Evolutionary conservation across 192 early-diverging fungal genomes (phyloP).

Genomic region (Glomus cerebriforme): DNA sequence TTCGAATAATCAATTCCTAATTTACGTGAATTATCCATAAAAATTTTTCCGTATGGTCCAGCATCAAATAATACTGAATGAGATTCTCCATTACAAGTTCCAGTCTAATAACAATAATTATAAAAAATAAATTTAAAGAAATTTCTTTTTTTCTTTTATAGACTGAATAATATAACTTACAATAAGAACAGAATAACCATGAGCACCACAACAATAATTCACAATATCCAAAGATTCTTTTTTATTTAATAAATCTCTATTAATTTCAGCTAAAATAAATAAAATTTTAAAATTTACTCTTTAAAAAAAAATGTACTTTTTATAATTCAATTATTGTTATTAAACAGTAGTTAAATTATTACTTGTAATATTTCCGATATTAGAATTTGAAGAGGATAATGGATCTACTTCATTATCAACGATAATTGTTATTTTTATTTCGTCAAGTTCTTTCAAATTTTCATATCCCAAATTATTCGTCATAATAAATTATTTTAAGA

Average conservation of each 20-base stretch:
- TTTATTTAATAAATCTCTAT: background rate
- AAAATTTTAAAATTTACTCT: background rate
- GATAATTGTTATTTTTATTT: constrained; percentile 36
- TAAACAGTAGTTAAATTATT: no score
- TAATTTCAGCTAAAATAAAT: background rate
- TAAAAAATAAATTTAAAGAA: background rate
- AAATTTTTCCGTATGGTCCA: constrained; percentile 40
- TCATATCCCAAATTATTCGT: background rate
- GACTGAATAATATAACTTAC: constrained; percentile 12
- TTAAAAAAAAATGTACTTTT: background rate
- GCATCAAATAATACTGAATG: constrained; percentile 42
- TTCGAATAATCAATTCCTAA: constrained; percentile 43
- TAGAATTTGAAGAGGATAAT: constrained; percentile 34
- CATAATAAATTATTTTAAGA: background rate
- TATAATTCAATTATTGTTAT: constrained; percentile 24
- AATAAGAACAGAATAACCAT: constrained; percentile 41
- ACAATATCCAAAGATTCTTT: constrained; percentile 35
- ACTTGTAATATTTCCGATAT: constrained; percentile 31
- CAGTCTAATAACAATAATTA: constrained; percentile 33
- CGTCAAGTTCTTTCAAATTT: constrained; percentile 37
- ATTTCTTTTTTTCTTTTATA: background rate
- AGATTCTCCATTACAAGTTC: constrained; percentile 30
- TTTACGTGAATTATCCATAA: constrained; percentile 41
- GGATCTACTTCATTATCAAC: constrained; percentile 44
- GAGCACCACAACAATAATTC: constrained; percentile 42